These are phyloP conservation scores for Apiospora malaysiana DNA, from an alignment of 2,329 filamentous ascomycete species.

Conservation along the genomic window DNA sequence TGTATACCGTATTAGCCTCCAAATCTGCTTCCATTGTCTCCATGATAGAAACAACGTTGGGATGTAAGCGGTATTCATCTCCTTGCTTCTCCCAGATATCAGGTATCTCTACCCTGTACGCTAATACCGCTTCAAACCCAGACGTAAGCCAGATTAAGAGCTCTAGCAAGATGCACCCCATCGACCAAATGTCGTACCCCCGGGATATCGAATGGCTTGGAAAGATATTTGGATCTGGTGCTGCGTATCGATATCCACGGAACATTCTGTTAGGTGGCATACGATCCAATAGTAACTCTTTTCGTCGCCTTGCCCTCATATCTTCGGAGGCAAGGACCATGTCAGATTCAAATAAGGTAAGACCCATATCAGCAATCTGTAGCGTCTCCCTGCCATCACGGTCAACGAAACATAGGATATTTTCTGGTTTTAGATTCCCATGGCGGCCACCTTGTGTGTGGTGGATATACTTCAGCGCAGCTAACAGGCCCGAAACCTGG, in stretches of 20 bases:
- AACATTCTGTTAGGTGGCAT: no score
- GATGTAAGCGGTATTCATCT: background rate
- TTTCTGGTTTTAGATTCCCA: conserved; percentile 31
- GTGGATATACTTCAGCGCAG: conserved; percentile 24
- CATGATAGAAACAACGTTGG: background rate
- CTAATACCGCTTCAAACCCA: conserved; percentile 6
- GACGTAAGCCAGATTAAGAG: conserved; percentile 26
- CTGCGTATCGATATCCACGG: no score
- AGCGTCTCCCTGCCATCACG: conserved; percentile 13
- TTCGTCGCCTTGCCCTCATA: no score
- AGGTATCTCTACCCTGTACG: background rate
- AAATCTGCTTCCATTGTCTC: conserved; percentile 17
- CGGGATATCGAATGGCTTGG: conserved; percentile 19
- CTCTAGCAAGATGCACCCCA: conserved; percentile 28
- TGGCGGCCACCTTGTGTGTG: conserved; percentile 23
- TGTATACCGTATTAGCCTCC: background rate
- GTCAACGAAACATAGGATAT: conserved; percentile 25
- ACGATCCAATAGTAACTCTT: no score
- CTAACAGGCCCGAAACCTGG: conserved; percentile 10
- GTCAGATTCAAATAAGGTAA: conserved; percentile 29
- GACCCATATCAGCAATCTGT: conserved; percentile 29
- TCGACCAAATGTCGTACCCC: conserved; percentile 29
- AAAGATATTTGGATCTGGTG: conserved; percentile 20
- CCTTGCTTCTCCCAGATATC: background rate
- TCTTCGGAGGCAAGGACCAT: no score